These are phyloP conservation scores for Helicostylum pulchrum DNA, from an alignment of 192 early-diverging fungal genomes.

Conservation along the genomic window DNA sequence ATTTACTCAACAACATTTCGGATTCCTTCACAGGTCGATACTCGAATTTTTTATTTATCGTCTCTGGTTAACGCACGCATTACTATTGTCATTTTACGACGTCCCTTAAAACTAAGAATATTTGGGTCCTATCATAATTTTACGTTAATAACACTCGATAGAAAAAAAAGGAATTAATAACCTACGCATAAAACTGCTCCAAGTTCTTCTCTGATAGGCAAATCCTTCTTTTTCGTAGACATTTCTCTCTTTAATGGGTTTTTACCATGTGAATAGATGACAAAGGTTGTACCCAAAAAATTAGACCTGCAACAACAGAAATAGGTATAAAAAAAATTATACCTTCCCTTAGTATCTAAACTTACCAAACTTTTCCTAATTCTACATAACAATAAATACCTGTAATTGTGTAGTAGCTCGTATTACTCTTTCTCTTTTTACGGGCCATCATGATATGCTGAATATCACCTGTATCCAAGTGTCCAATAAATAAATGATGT, in stretches of 20 bases:
- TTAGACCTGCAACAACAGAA: slow-evolving; percentile 59
- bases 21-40: slow-evolving; percentile 54
- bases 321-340: too few relatives aligned
- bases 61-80: slow-evolving; percentile 64
- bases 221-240: slow-evolving; percentile 23
- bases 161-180: background rate
- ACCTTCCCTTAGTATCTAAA: too few relatives aligned
- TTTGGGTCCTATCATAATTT: slow-evolving; percentile 71
- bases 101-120: slow-evolving; percentile 86
- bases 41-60: slow-evolving; percentile 53
- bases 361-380: slow-evolving; percentile 29
- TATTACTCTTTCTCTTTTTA: slow-evolving; percentile 64
- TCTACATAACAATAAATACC: slow-evolving; percentile 8
- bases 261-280: slow-evolving; percentile 61
- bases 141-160: too few relatives aligned
- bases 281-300: slow-evolving; percentile 81
- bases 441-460: slow-evolving; percentile 57
- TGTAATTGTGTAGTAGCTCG: slow-evolving; percentile 64
- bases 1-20: slow-evolving; percentile 61
- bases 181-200: slow-evolving; percentile 75
- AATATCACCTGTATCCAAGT: slow-evolving; percentile 46
- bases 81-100: slow-evolving; percentile 86
- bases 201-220: slow-evolving; percentile 62
- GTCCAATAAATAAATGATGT: slow-evolving; percentile 70
- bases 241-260: slow-evolving; percentile 35